Base-by-base conservation (phyloP, 441 rosid genomes). In the Isatis lusitanica region DNA sequence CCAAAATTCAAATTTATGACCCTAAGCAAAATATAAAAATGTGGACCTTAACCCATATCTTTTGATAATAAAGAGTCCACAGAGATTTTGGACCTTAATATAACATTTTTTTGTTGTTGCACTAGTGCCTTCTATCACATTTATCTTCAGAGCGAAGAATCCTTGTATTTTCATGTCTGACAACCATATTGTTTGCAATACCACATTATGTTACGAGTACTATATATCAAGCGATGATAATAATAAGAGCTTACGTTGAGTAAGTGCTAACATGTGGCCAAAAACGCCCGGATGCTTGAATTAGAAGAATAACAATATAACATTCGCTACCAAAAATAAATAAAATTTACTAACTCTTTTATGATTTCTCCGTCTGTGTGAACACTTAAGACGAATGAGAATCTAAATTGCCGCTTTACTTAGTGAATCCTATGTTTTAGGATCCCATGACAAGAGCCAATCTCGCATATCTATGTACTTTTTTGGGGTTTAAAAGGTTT, bases 401-500 rank as follows among this genome's bases (percentile, higher is more conserved):
- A 55, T 55, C 57, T 63, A 48, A 64, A 36, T 28, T 56, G 66
- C 75, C 66, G 28, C 60, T 69, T 31, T 46, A 26, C 70, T 44
- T 43, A 47, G 79, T 70, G 79, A 70, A 76, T 76, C 79, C 79
- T 70, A 76, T 76, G 75, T 76, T 76, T 55, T 75, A 75, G 75
- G 75, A 76, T 76, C 79, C 75, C 71, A 70, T 63, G 79, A 56
- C 66, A 55, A 46, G 17, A 74, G 63, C 66, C 51, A 63, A 47
- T 21, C 65, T 46, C 74, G 51, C 74, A 61, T 21, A 52, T 15
- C 18, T 21, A 74, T 52, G 74, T 68, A 67, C 74, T 56, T 68
- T 68, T 48, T 48, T 12, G n/a, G 12, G 63, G 15, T 53, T 43
- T 36, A 53, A 69, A 68, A 30, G 33, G 43, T 4, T 33, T 24